These are phyloP conservation scores for Rubus idaeus DNA, from an alignment of 306 rosid genomes.

Conservation along the genomic window DNA sequence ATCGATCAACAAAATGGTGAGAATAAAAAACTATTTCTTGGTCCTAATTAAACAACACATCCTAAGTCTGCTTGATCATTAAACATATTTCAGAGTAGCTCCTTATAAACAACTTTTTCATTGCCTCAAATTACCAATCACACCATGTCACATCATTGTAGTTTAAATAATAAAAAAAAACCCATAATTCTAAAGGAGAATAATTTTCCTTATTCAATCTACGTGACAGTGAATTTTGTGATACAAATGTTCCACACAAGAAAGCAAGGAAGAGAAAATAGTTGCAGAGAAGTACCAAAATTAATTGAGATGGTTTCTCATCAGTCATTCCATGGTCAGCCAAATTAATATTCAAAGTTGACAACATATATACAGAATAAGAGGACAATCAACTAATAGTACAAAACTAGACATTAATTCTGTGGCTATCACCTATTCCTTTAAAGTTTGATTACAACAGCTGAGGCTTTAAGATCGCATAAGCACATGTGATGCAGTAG, in stretches of 20 bases:
- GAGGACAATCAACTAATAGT: background rate
- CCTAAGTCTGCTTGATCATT: slow-evolving; percentile 35
- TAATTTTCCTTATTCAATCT: slow-evolving; percentile 16
- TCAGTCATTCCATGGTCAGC: slow-evolving; percentile 17
- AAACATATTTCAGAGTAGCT: slow-evolving; percentile 23
- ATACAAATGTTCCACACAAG: slow-evolving; percentile 27
- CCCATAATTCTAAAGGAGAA: slow-evolving; percentile 32
- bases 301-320: slow-evolving; percentile 17
- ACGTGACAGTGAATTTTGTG: slow-evolving; percentile 34
- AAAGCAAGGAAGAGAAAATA: slow-evolving; percentile 9
- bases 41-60: slow-evolving; percentile 28
- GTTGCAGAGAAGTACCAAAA: slow-evolving; percentile 28
- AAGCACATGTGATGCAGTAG: background rate
- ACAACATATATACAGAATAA: slow-evolving; percentile 5
- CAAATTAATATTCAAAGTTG: background rate
- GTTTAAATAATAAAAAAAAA: slow-evolving; percentile 22
- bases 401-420: background rate
- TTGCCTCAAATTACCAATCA: slow-evolving; percentile 44
- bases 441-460: background rate
- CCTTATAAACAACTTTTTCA: slow-evolving; percentile 30
- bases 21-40: slow-evolving; percentile 12
- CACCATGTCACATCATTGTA: slow-evolving; percentile 37
- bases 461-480: background rate
- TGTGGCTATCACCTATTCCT: background rate
- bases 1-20: slow-evolving; percentile 19